Percentiles rank a stretch among this genome's conserved stretches.
These are phyloP conservation scores for Allium sativum DNA, from an alignment of 106 monocot genomes.

Conservation along the genomic window DNA sequence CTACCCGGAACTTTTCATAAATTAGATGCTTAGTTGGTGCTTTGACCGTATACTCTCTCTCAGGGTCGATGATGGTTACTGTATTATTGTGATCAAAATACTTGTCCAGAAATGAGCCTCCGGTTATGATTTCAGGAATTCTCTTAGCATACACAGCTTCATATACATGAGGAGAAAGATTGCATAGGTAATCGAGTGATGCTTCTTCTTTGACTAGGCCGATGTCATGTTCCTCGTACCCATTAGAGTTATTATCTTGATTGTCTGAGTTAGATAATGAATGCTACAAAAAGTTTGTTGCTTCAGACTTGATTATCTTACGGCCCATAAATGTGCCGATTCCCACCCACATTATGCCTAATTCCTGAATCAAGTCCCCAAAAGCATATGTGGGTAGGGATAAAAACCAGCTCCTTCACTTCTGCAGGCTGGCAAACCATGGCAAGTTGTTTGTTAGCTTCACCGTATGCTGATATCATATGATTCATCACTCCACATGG, in stretches of 20 bases:
- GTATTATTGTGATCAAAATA: slow-evolving; percentile 69
- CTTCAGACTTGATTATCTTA: slow-evolving; percentile 71
- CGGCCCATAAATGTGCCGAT: slow-evolving; percentile 98
- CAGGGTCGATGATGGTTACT: slow-evolving; percentile 64
- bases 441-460: slow-evolving; percentile 97
- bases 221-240: slow-evolving; percentile 56
- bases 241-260: slow-evolving; percentile 31
- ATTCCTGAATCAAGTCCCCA: slow-evolving; percentile 99
- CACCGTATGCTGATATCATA: slow-evolving; percentile 97
- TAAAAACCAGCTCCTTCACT: slow-evolving; percentile 76
- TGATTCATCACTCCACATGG: slow-evolving; percentile 99
- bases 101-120: slow-evolving; percentile 56
- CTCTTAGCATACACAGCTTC: slow-evolving; percentile 72
- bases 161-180: slow-evolving; percentile 95
- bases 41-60: slow-evolving; percentile 53
- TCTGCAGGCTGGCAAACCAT: slow-evolving; percentile 99
- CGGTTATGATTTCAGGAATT: slow-evolving; percentile 60
- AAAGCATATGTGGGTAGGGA: slow-evolving; percentile 87
- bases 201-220: slow-evolving; percentile 66
- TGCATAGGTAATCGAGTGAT: slow-evolving; percentile 75
- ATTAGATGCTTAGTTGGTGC: slow-evolving; percentile 91
- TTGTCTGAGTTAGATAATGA: slow-evolving; percentile 19
- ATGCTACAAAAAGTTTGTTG: slow-evolving; percentile 37
- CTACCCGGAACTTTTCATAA: slow-evolving; percentile 96
- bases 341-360: slow-evolving; percentile 90